Base-by-base conservation (phyloP, 495 filamentous ascomycete genomes). In the Tuber aestivum region DNA sequence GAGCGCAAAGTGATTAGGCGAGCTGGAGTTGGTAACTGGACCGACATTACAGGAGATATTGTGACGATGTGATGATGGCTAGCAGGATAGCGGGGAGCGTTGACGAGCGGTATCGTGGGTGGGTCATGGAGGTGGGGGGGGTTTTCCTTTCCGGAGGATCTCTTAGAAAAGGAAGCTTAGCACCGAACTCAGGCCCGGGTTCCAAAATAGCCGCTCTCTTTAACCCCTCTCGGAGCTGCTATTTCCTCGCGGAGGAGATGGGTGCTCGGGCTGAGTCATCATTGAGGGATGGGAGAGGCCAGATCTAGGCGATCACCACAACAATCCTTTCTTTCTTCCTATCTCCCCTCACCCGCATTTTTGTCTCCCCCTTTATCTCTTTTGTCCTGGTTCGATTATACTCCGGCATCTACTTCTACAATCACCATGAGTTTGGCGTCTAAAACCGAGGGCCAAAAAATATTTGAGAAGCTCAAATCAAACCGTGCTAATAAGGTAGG, bases 391-490 rank as follows among this genome's bases (percentile, higher is more conserved):
- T 27, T 35, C 14, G 56, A 35, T 35, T 65, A 65, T 65, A 38
- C 41, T 16, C 71, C 41, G n/a, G 70, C n/a, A 56, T 10, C 40
- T 40, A 27, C 41, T 18, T 21, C 32, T 37, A n/a, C 35, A 40
- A 69, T 7, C 23, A 71, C 42, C 75, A 94, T 97, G 94, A 92
- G 89, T 84, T 84, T 90, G 79, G 95, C 95, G 83, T 91, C 93
- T 42, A 99, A 98, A 89, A 90, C 94, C 83, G 88, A 97, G 86
- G 97, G 94, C 84, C 92, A 96, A 85, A 94, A 94, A 86, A 93
- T 98, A 83, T 99, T 99, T 86, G 93, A 97, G 90, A 97, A 97
- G 87, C 87, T 98, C 84, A 96, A 95, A 87, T 86, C 91, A 70
- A 96, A 97, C 84, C 89, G 91, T 77, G 94, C 94, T 76, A 99